These are phyloP conservation scores for Cynara cardunculus DNA, from an alignment of 129 eudicot species.

Conservation along the genomic window DNA sequence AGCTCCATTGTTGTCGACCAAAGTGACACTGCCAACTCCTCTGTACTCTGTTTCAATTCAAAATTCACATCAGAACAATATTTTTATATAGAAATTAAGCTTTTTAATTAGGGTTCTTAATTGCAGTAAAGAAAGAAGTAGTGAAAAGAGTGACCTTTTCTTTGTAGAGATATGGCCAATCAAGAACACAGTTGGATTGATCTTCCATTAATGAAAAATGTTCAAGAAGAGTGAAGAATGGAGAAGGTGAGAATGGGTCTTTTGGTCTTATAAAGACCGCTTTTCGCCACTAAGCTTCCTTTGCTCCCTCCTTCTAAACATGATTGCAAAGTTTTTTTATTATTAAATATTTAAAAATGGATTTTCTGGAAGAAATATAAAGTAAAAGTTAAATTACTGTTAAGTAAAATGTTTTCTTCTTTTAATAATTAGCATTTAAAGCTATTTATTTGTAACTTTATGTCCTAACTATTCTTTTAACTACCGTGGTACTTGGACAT, in stretches of 20 bases:
- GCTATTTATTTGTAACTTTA: background rate
- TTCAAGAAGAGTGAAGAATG: constrained; percentile 8
- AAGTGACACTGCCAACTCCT: constrained; percentile 55
- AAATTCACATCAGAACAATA: background rate
- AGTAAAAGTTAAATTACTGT: background rate
- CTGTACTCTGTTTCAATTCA: constrained; percentile 46
- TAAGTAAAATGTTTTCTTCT: background rate
- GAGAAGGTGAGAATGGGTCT: constrained; percentile 9
- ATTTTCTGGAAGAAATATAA: background rate
- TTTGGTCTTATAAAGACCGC: constrained; percentile 22
- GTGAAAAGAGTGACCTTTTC: constrained; percentile 41
- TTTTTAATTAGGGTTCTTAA: background rate
- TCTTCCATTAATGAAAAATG: constrained; percentile 42
- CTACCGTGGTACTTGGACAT: too few species aligned
- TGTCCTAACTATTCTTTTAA: background rate
- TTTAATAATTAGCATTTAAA: background rate
- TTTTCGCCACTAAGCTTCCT: background rate
- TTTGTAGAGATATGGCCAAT: constrained; percentile 46
- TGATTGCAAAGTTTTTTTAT: background rate
- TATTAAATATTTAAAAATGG: background rate
- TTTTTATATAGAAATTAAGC: background rate
- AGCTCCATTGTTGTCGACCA: constrained; percentile 58
- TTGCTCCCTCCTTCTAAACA: background rate
- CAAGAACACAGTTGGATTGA: constrained; percentile 37
- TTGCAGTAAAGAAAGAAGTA: background rate